Percentiles rank a stretch among this genome's conserved stretches.
Conservation (phyloP, 2,329 filamentous ascomycete species). For the Coniochaeta sp. region DNA sequence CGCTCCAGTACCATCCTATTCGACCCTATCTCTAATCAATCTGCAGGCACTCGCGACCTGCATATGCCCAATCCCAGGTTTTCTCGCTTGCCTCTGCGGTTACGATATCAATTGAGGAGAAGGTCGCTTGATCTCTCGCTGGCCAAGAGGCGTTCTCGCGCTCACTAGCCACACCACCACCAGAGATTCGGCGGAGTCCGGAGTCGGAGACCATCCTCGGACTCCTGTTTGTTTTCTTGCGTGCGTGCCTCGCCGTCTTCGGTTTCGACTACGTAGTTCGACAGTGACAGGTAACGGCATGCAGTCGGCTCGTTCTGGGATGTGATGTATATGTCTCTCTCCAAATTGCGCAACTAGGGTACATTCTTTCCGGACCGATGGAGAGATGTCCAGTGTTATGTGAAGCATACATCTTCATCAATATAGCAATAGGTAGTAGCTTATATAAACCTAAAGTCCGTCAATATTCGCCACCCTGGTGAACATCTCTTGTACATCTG, state of each 20-base stretch:
- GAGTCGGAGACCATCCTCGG: background rate
- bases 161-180: background rate
- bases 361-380: no score
- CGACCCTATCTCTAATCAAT: background rate
- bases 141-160: background rate
- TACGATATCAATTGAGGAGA: background rate
- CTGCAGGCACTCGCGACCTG: background rate
- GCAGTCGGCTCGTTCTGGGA: no score
- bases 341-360: no score
- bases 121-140: background rate
- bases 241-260: slow-evolving; percentile 37
- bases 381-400: no score
- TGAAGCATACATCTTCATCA: no score
- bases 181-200: background rate
- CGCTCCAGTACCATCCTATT: background rate
- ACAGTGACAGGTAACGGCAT: no score
- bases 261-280: slow-evolving; percentile 42
- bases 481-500: no score
- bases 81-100: background rate
- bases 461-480: no score
- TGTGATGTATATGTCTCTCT: no score
- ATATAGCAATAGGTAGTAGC: no score
- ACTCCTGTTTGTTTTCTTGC: slow-evolving; percentile 12
- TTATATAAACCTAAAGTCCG: no score
- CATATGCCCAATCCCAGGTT: background rate